phyloP scores from a whole-genome alignment of 1,284 basidiomycete genomes.

The Ceratobasidium sp. region DNA sequence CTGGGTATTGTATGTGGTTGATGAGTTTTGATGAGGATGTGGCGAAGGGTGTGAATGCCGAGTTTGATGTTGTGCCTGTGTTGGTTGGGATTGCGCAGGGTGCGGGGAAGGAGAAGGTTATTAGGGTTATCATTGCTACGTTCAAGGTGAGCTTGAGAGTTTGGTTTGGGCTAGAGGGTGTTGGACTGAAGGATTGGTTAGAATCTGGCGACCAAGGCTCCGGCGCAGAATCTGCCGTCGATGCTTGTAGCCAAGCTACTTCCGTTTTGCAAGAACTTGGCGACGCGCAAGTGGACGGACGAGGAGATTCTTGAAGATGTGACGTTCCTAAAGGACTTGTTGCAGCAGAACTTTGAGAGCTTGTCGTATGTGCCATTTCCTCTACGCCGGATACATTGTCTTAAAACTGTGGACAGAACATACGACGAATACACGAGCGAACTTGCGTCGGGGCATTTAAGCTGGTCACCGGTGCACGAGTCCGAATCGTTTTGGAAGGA shows the following conservation, averaged over 20 bases:
- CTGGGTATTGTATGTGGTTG: constrained; percentile 93
- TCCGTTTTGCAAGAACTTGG: constrained; percentile 87
- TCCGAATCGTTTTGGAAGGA: constrained; percentile 98
- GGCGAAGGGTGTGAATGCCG: constrained; percentile 87
- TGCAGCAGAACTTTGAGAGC: constrained; percentile 85
- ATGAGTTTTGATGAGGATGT: constrained; percentile 90
- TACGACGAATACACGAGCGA: constrained; percentile 97
- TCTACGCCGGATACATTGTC: neutral
- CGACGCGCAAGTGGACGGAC: constrained; percentile 91
- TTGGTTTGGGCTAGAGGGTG: neutral
- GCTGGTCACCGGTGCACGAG: constrained; percentile 96
- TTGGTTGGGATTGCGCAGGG: constrained; percentile 88
- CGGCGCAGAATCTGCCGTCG: constrained; percentile 85
- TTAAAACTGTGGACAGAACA: constrained; percentile 68
- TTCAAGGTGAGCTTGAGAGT: constrained; percentile 72
- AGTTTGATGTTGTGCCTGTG: constrained; percentile 80
- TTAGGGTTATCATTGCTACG: constrained; percentile 93
- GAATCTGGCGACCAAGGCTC: constrained; percentile 89
- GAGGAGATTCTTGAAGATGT: constrained; percentile 95
- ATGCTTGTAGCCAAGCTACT: constrained; percentile 92
- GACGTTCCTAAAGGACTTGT: constrained; percentile 84
- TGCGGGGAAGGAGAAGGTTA: constrained; percentile 98
- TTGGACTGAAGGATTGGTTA: constrained; percentile 54
- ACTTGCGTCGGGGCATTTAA: constrained; percentile 88
- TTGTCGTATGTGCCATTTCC: constrained; percentile 75